phyloP scores from a whole-genome alignment of 306 rosid genomes.

The Lablab purpureus region DNA sequence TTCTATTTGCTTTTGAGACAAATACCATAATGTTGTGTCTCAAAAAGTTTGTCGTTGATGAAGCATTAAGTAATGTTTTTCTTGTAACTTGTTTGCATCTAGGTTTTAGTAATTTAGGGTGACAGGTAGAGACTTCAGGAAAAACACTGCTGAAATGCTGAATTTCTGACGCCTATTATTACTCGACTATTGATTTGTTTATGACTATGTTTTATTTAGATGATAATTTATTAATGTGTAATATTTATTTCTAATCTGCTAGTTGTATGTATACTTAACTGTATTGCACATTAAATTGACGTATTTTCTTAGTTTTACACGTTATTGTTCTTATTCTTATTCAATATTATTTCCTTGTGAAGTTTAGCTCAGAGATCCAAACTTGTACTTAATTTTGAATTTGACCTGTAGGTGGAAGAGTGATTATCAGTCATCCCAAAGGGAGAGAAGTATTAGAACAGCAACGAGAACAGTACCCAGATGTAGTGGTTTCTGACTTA shows the following conservation, averaged over 20 bases:
- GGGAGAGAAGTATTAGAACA: slow-evolving; percentile 72
- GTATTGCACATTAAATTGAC: not conserved
- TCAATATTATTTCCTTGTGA: slow-evolving; percentile 19
- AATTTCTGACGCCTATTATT: not conserved
- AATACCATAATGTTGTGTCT: slow-evolving; percentile 1
- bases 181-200: slow-evolving; percentile 2
- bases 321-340: slow-evolving; percentile 2
- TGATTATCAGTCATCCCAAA: slow-evolving; percentile 86
- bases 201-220: not conserved
- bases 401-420: slow-evolving; percentile 70
- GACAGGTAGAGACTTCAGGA: not conserved
- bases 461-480: slow-evolving; percentile 64
- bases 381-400: slow-evolving; percentile 25
- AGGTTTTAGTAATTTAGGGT: not conserved
- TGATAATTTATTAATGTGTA: slow-evolving; percentile 20
- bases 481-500: slow-evolving; percentile 70
- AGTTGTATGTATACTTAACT: not conserved
- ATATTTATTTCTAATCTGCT: not conserved
- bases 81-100: not conserved
- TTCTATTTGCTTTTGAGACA: slow-evolving; percentile 14
- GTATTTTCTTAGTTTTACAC: slow-evolving; percentile 14
- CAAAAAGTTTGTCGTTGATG: not conserved
- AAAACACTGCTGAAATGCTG: not conserved
- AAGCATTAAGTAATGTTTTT: slow-evolving; percentile 2
- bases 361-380: slow-evolving; percentile 2